phyloP scores from a whole-genome alignment of 2,329 filamentous ascomycete genomes.

The Ceratocystis albifundus region DNA sequence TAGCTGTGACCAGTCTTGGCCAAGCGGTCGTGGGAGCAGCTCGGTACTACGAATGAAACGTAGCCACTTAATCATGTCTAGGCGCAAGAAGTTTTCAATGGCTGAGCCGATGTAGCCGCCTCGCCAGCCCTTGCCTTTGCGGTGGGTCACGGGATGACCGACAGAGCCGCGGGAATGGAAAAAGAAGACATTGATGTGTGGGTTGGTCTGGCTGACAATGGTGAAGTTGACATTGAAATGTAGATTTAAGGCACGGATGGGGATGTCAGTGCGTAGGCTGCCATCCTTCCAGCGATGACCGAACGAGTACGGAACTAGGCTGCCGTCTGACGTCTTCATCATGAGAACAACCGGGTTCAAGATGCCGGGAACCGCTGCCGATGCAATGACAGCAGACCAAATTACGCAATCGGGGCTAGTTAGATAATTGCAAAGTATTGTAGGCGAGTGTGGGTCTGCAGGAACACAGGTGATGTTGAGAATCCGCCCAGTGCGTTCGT shows the following conservation, averaged over 20 bases:
- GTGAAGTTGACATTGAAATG: slow-evolving; percentile 99
- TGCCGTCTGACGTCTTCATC: slow-evolving; percentile 71
- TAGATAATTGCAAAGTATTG: slow-evolving; percentile 89
- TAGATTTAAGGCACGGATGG: slow-evolving; percentile 82
- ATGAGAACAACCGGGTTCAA: slow-evolving; percentile 88
- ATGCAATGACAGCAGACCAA: slow-evolving; percentile 92
- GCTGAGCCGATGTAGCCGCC: slow-evolving; percentile 90
- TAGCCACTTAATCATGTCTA: slow-evolving; percentile 95
- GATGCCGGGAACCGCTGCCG: slow-evolving; percentile 90
- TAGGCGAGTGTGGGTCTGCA: slow-evolving; percentile 82
- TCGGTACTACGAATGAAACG: slow-evolving; percentile 89
- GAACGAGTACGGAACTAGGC: slow-evolving; percentile 80
- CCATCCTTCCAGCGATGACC: slow-evolving; percentile 99
- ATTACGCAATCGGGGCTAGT: slow-evolving; percentile 95
- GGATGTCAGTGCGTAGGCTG: slow-evolving; percentile 85
- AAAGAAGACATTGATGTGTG: slow-evolving; percentile 97
- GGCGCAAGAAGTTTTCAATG: slow-evolving; percentile 86
- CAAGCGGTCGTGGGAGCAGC: slow-evolving; percentile 74
- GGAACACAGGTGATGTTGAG: slow-evolving; percentile 94
- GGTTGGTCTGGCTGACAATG: slow-evolving; percentile 80
- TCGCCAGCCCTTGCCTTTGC: slow-evolving; percentile 85
- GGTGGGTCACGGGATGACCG: slow-evolving; percentile 85
- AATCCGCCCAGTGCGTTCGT: slow-evolving; percentile 83
- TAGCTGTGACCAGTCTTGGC: slow-evolving; percentile 93
- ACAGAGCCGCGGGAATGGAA: slow-evolving; percentile 89